Evolutionary conservation across 306 rosid genomes (phyloP), one percentile per base, ranked within the genome.

Genomic region (Lablab purpureus): DNA sequence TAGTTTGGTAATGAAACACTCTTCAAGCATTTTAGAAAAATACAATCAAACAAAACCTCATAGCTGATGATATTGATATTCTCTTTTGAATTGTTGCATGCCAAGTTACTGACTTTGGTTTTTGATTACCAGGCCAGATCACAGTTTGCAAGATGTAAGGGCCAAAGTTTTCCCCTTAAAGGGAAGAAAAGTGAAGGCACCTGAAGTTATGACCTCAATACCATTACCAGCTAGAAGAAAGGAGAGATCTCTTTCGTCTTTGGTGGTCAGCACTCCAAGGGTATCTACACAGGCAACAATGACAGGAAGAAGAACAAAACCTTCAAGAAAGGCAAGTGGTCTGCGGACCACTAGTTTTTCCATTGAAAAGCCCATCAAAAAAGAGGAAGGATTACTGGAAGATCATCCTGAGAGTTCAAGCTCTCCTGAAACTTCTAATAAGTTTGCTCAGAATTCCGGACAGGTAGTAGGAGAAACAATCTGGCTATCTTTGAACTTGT

Each of bases 221-320:
- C 62, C 92, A 63, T 49, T 90, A 45, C 97, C 99, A 4, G 90
- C 88, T 22, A 91, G 87, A 86, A 88, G 98, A 87, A 95, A 95
- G 87, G 99, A 95, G 80, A 91, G 98, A 83, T 95, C 97, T 25
- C 98, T 95, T 66, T 95, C 98, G 0, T 95, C 98, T 52, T 82
- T 95, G 87, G 99, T 91, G 80, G 95, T 95, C 75, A 88, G 80
- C 87, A 88, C 97, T 78, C 99, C 99, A 14, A 91, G 89, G 89
- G 98, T 91, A 66, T 85, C 98, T 23, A 52, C 89, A 30, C 91
- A 89, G 75, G 85, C 88, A n/a, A 73, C 92, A 34, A 52, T 85
- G 86, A 90, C 96, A 6, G 98, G 99, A 67, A 93, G 91, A 87
- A 85, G 99, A 85, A 87, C 96, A 23, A 90, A 90, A 80, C 87